phyloP scores from a whole-genome alignment of 345 rosid species.

The Euclidium syriacum region DNA sequence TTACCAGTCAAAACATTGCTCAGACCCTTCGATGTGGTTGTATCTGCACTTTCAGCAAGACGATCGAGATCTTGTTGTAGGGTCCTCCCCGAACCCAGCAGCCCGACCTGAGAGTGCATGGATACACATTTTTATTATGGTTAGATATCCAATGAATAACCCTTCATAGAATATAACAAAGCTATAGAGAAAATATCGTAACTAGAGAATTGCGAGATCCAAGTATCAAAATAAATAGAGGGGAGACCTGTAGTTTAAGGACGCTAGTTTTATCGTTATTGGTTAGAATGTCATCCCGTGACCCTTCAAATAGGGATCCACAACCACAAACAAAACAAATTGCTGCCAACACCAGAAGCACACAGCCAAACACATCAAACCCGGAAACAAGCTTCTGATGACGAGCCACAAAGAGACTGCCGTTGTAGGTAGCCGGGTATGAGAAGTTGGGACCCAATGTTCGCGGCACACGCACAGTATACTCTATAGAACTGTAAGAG shows the following conservation, averaged over 20 bases:
- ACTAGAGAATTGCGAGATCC: too few relatives aligned
- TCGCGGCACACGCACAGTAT: too few relatives aligned
- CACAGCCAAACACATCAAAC: slow-evolving; percentile 66
- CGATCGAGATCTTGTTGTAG: slow-evolving; percentile 77
- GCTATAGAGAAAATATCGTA: too few relatives aligned
- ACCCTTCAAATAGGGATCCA: slow-evolving; percentile 77
- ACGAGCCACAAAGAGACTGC: slow-evolving; percentile 68
- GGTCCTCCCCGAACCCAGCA: slow-evolving; percentile 77
- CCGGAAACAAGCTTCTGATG: slow-evolving; percentile 58
- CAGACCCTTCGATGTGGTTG: slow-evolving; percentile 81
- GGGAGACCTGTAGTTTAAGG: too few relatives aligned
- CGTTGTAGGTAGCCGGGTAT: slow-evolving; percentile 61
- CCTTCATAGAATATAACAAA: too few relatives aligned
- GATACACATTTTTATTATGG: too few relatives aligned
- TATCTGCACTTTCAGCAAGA: slow-evolving; percentile 80
- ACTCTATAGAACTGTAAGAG: too few relatives aligned
- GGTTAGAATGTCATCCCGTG: slow-evolving; percentile 50
- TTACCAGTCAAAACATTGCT: slow-evolving; percentile 83
- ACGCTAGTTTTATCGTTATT: slow-evolving; percentile 71
- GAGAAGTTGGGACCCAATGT: slow-evolving; percentile 78
- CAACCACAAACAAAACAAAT: slow-evolving; percentile 80
- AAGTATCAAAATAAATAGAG: not conserved
- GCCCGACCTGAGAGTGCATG: slow-evolving; percentile 62
- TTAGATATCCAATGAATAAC: too few relatives aligned
- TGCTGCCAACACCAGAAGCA: slow-evolving; percentile 66